Percentiles rank a stretch among this genome's conserved stretches.
Conservation (phyloP, 257 asterid species). For the Verbascum thapsus region DNA sequence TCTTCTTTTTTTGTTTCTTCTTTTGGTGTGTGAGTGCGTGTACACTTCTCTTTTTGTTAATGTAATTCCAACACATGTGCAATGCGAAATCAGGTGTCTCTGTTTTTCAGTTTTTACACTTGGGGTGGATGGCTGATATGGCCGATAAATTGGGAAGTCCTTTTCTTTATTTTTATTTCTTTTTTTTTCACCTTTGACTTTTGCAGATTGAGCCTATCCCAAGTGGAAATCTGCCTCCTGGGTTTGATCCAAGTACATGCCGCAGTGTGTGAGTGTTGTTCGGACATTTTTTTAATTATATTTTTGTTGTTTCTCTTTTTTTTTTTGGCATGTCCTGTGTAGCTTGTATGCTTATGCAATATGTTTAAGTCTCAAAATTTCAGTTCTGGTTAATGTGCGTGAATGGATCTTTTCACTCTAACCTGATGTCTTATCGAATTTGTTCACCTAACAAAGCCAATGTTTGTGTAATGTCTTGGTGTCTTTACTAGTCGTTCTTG, state of each 20-base stretch:
- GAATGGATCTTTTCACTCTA: neutral
- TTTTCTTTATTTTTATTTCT: slow-evolving; percentile 30
- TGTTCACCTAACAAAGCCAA: slow-evolving; percentile 7
- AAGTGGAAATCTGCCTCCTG: slow-evolving; percentile 99
- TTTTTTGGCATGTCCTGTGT: slow-evolving; percentile 20
- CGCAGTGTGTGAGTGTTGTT: slow-evolving; percentile 93
- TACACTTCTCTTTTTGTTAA: neutral
- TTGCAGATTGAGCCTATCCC: slow-evolving; percentile 96
- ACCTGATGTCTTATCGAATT: slow-evolving; percentile 5
- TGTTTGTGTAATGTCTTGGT: neutral
- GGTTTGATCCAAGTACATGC: slow-evolving; percentile 97
- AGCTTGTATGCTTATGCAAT: slow-evolving; percentile 10
- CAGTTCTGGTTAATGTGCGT: slow-evolving; percentile 1
- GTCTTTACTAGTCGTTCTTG: neutral
- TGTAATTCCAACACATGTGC: neutral
- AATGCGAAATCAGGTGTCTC: neutral
- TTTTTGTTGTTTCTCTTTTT: slow-evolving; percentile 14
- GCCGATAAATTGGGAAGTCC: slow-evolving; percentile 6
- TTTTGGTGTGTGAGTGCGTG: neutral
- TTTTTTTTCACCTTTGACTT: slow-evolving; percentile 29
- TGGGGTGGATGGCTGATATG: slow-evolving; percentile 19
- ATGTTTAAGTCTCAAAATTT: neutral
- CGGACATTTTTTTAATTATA: slow-evolving; percentile 21
- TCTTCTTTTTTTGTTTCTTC: neutral
- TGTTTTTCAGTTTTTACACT: neutral